Conservation (phyloP, 202 grass and related monocot species). For the Carex arenaria region DNA sequence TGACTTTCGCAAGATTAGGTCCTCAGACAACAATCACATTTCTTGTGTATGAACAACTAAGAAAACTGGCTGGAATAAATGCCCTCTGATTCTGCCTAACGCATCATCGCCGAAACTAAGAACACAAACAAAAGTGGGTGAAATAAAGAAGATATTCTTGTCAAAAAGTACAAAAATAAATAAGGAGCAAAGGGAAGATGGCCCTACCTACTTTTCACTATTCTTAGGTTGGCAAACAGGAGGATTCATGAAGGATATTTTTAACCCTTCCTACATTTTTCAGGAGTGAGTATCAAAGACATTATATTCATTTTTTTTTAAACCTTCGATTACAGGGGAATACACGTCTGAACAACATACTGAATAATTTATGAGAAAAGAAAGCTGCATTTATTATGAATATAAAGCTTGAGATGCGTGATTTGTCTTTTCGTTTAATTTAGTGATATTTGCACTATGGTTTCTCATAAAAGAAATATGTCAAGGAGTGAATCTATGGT, state of each 20-base stretch:
- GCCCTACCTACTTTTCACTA: not conserved
- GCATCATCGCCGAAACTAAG: not conserved
- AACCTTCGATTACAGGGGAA: not conserved
- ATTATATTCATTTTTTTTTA: not conserved
- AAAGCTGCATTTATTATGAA: not conserved
- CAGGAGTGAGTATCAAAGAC: not conserved
- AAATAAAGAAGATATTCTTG: not conserved
- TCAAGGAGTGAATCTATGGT: not conserved
- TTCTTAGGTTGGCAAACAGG: not conserved
- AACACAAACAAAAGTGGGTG: not conserved
- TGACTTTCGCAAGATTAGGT: slow-evolving; percentile 80
- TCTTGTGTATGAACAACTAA: slow-evolving; percentile 69
- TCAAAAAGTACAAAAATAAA: not conserved
- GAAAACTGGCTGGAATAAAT: slow-evolving; percentile 57
- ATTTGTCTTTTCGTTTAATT: not conserved
- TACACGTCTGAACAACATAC: not conserved
- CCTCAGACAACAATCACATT: slow-evolving; percentile 90
- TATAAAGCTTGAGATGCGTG: not conserved
- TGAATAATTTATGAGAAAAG: not conserved
- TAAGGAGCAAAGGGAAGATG: not conserved
- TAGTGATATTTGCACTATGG: not conserved
- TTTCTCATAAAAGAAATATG: not conserved
- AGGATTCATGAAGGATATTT: not conserved
- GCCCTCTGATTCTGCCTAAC: slow-evolving; percentile 38
- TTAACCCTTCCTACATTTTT: not conserved